Percentiles rank a stretch among this genome's conserved stretches.
phyloP scores from a whole-genome alignment of 345 rosid genomes.

The Balakata baccata region DNA sequence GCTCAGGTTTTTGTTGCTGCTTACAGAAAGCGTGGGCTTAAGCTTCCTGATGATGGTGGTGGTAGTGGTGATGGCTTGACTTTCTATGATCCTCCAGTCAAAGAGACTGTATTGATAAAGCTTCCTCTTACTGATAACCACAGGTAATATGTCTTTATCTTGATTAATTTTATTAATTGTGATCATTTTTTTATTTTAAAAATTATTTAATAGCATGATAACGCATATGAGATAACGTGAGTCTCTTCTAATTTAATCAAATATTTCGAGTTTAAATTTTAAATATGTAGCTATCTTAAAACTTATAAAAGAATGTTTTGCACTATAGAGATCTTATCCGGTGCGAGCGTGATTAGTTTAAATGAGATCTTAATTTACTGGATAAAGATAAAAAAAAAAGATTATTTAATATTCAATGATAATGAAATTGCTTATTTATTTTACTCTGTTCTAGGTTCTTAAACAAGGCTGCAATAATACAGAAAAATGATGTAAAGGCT shows the following conservation, averaged over 20 bases:
- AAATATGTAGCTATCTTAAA: too few relatives aligned
- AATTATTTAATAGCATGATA: too few relatives aligned
- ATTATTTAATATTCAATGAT: too few relatives aligned
- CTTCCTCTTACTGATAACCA: slow-evolving; percentile 53
- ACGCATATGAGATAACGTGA: too few relatives aligned
- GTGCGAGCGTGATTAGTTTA: too few relatives aligned
- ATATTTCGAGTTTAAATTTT: too few relatives aligned
- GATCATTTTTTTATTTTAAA: too few relatives aligned
- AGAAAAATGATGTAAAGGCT: slow-evolving; percentile 40
- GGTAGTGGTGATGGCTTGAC: neutral
- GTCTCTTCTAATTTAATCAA: too few relatives aligned
- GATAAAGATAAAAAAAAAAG: too few relatives aligned
- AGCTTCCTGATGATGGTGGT: slow-evolving; percentile 27
- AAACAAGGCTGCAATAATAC: slow-evolving; percentile 58
- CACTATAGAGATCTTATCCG: too few relatives aligned
- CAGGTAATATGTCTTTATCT: slow-evolving; percentile 42
- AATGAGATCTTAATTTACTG: too few relatives aligned
- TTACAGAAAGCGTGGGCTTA: slow-evolving; percentile 42
- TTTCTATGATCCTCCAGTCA: slow-evolving; percentile 53
- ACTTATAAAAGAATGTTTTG: too few relatives aligned
- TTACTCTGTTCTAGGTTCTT: slow-evolving; percentile 40
- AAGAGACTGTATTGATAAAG: slow-evolving; percentile 36
- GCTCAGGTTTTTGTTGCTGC: slow-evolving; percentile 54
- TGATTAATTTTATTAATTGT: neutral
- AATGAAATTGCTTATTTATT: neutral